Base-by-base conservation (phyloP, 2,329 filamentous ascomycete genomes). In the Colletotrichum sublineola region DNA sequence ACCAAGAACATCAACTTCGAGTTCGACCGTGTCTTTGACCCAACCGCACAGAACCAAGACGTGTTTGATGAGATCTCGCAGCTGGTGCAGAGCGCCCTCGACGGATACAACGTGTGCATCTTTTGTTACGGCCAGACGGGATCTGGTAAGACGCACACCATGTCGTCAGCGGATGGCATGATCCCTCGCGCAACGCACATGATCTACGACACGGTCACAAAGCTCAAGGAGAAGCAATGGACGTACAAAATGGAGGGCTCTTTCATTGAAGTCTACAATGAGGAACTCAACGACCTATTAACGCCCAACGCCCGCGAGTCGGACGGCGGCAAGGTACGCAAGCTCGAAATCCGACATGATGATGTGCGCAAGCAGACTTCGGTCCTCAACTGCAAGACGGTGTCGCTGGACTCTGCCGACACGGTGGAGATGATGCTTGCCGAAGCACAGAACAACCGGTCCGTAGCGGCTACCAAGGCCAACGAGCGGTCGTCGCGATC, bases 41-140 rank as follows among this genome's bases (percentile, higher is more conserved):
- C 95, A 0, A 82, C 85, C 0, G 90, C 92, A 1, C 89, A 92
- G 76, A 99, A 99, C 79, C 87, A 90, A 24, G 93, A 97, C 75
- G 92, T 99, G 1, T 99, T 99, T 79, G 94, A 94, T 67, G 96
- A 99, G 80, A 98, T 98, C 79, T 97, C 94, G 68, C 96, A 99
- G 80, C 89, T 99, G 44, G 95, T 99, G 1, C 96, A 99, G 82
- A 97, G 94, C 76, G 96, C 97, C 0, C 87, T 99, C 50, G 96
- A 99, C 78, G 96, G 96, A 1, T 99, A 97, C 85, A 99, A 98
- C 77, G 96, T 99, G 63, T 98, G 96, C 82, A 98, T 99, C 74
- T 97, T 99, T 84, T 98, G 95, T 80, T 99, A 99, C 79, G 96
- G 96, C 55, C 96, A 99, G 82, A 99, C 96, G 0, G 96, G 96